Base-by-base conservation (phyloP, 2,329 filamentous ascomycete species). In the Fusarium udum region DNA sequence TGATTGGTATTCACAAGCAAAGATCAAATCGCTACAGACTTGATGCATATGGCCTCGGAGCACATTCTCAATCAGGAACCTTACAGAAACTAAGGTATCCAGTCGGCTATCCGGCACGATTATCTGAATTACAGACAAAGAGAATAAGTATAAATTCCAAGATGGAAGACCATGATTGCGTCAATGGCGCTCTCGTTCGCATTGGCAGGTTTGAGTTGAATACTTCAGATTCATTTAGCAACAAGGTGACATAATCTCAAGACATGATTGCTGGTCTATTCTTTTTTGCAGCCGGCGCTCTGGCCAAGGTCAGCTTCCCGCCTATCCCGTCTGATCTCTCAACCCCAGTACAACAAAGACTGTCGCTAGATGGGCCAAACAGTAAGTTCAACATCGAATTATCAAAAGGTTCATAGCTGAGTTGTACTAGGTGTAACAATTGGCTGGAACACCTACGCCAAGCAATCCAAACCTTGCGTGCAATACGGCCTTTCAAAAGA, bases 401-500 rank as follows among this genome's bases (percentile, higher is more conserved):
- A 16, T 8, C 7, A 13, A 15, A 13, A 6, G 18, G 0, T 6
- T 18, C 8, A 3, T 12, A 20, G 1, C 7, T 9, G 7, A 37
- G 2, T 3, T 7, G 0, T 11, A 9, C 1, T n/a, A 70, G 67
- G 67, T 45, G 45, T 71, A 0, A 71, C 68, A 1, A 39, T 71
- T 7, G 67, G 68, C 2, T 71, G 68, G 68, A 71, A 71, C 12
- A 71, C 68, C 5, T 71, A 71, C 10, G 62, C 61, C n/a, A 56
- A 71, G 14, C 68, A 71, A 53, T 16, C 13, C 2, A 71, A 62
- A 1, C 36, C 67, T 4, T 71, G 68, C 11, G 67, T 71, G 2
- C 31, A 71, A 16, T 71, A 71, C 22, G 68, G 68, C 6, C 36
- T 40, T 8, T 71, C 61, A 1, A 61, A 45, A 22, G 40, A 67